A percentile compares a stretch with the other conserved stretches of the same genome.
Conservation (phyloP, 176 grass and related monocot species). For the maize (Zea mays) region Zm-B73-REFERENCE-NAM-5.0 NC_050100.1:198843501-198844000, state of each 20-base stretch:
- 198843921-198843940: constrained; percentile 29
- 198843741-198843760: constrained; percentile 62
- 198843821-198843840: constrained; percentile 60
- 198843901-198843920: constrained; percentile 32
- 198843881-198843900: background rate
- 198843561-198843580: background rate
- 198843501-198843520: background rate
- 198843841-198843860: constrained; percentile 42
- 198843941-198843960: constrained; percentile 38
- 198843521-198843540: background rate
- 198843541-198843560: background rate
- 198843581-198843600: too few relatives aligned
- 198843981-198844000: constrained; percentile 16
- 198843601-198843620: background rate
- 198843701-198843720: constrained; percentile 68
- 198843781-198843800: constrained; percentile 68
- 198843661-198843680: constrained; percentile 52
- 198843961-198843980: constrained; percentile 65
- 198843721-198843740: constrained; percentile 52
- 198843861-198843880: background rate
- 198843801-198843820: constrained; percentile 53
- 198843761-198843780: constrained; percentile 62
- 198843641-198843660: background rate
- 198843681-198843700: constrained; percentile 68
- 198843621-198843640: background rate